Percentiles rank a stretch among this genome's conserved stretches.
phyloP scores from a whole-genome alignment of 2,329 filamentous ascomycete genomes.

The Sclerotinia trifoliorum region DNA sequence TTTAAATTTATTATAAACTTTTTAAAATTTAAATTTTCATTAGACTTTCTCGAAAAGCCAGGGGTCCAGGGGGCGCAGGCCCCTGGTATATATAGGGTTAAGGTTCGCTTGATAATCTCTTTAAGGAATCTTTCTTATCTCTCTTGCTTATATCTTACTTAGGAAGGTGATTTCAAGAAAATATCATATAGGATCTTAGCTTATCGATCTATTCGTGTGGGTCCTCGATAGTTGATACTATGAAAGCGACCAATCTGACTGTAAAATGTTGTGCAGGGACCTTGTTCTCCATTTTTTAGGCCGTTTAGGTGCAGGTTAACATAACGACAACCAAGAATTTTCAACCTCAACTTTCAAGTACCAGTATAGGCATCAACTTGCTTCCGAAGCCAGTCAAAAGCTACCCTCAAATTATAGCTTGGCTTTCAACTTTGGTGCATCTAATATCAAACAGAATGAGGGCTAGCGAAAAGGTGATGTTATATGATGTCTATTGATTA shows the following conservation, averaged over 20 bases:
- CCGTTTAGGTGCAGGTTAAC: not conserved
- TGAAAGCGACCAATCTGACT: not conserved
- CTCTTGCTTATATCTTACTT: not conserved
- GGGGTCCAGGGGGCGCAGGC: too few species aligned
- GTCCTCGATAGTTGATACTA: not conserved
- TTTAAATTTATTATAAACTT: too few species aligned
- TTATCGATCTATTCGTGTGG: not conserved
- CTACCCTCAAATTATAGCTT: not conserved
- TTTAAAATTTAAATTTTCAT: too few species aligned
- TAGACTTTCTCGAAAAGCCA: too few species aligned
- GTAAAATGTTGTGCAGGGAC: slow-evolving; percentile 8
- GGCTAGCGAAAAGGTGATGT: not conserved
- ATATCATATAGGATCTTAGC: too few species aligned
- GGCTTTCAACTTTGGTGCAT: not conserved
- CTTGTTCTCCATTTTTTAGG: not conserved
- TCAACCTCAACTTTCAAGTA: not conserved
- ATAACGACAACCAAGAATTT: not conserved
- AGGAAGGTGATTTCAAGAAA: not conserved
- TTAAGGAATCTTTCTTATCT: not conserved
- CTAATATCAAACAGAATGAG: not conserved
- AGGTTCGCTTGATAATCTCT: too few species aligned
- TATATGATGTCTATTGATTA: not conserved
- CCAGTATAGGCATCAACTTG: not conserved
- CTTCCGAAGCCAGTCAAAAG: not conserved
- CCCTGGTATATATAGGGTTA: too few species aligned